Evolutionary conservation across 768 basidiomycete species (phyloP).

Genomic region (Artomyces pyxidatus): DNA sequence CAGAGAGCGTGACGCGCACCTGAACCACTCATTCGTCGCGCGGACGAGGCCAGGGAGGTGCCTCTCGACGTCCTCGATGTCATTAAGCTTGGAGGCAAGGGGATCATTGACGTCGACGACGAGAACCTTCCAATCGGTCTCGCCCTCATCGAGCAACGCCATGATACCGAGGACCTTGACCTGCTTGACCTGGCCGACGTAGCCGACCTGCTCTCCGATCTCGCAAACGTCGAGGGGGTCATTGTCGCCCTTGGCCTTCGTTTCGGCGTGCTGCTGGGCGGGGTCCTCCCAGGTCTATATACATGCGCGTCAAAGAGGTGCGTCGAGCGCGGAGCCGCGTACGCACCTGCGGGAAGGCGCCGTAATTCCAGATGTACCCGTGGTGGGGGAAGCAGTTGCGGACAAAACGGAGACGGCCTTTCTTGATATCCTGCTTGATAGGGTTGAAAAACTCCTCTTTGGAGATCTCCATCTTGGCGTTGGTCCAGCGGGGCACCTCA

Average conservation of each 20-base stretch:
- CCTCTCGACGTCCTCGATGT: slow-evolving; percentile 97
- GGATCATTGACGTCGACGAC: slow-evolving; percentile 96
- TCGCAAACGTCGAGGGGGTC: slow-evolving; percentile 99
- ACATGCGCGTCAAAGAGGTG: too few relatives aligned
- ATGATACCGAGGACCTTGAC: slow-evolving; percentile 99
- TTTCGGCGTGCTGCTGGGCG: slow-evolving; percentile 77
- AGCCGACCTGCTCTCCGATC: slow-evolving; percentile 97
- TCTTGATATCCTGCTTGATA: slow-evolving; percentile 99
- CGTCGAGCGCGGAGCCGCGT: too few relatives aligned
- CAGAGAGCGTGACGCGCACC: slow-evolving; percentile 37
- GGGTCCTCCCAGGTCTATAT: slow-evolving; percentile 98
- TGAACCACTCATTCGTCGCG: slow-evolving; percentile 99
- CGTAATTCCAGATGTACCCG: slow-evolving; percentile 99
- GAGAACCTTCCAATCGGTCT: slow-evolving; percentile 99
- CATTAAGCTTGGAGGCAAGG: slow-evolving; percentile 92
- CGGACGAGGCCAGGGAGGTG: slow-evolving; percentile 95
- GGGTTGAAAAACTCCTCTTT: slow-evolving; percentile 99
- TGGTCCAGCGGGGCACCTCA: slow-evolving; percentile 98
- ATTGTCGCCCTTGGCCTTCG: slow-evolving; percentile 98
- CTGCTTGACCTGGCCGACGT: slow-evolving; percentile 96
- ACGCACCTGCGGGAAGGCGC: slow-evolving; percentile 92
- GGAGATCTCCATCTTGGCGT: slow-evolving; percentile 99
- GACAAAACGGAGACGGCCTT: slow-evolving; percentile 91
- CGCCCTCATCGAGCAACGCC: slow-evolving; percentile 98
- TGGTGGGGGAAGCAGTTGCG: slow-evolving; percentile 99